A percentile compares a stretch with the other conserved stretches of the same genome.
phyloP scores from a whole-genome alignment of 2,329 filamentous ascomycete species.

The Botrytis fabae region DNA sequence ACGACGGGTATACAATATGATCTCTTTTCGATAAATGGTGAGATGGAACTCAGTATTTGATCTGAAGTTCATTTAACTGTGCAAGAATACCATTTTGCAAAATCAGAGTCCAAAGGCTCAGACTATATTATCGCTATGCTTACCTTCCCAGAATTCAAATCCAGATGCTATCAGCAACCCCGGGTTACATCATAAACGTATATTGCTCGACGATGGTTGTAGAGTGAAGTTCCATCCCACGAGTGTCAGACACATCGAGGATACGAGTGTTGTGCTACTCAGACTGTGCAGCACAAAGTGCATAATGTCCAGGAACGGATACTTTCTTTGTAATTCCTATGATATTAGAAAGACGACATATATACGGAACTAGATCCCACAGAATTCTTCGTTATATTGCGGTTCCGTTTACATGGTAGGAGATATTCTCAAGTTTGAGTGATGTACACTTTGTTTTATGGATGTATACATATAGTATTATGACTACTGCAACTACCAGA shows the following conservation, averaged over 20 bases:
- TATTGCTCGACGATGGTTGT: neutral
- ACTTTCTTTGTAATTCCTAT: neutral
- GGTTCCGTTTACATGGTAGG: neutral
- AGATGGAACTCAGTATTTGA: neutral
- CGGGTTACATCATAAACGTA: neutral
- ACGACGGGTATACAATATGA: neutral
- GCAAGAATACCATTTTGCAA: neutral
- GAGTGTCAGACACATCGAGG: neutral
- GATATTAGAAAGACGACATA: neutral
- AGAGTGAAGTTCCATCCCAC: neutral
- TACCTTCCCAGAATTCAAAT: neutral
- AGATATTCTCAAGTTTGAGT: neutral
- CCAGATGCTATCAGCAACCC: neutral
- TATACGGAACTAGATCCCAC: accelerated
- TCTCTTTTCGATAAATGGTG: neutral
- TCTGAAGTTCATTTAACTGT: neutral
- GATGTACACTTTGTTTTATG: accelerated
- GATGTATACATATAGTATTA: accelerated
- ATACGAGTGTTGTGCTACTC: neutral
- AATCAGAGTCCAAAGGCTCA: neutral
- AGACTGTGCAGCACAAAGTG: neutral
- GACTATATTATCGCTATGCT: accelerated
- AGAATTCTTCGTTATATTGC: neutral
- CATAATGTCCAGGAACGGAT: no score
- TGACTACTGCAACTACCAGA: neutral